phyloP scores from a whole-genome alignment of 2,329 filamentous ascomycete genomes.

The Simplicillium aogashimaense region DNA sequence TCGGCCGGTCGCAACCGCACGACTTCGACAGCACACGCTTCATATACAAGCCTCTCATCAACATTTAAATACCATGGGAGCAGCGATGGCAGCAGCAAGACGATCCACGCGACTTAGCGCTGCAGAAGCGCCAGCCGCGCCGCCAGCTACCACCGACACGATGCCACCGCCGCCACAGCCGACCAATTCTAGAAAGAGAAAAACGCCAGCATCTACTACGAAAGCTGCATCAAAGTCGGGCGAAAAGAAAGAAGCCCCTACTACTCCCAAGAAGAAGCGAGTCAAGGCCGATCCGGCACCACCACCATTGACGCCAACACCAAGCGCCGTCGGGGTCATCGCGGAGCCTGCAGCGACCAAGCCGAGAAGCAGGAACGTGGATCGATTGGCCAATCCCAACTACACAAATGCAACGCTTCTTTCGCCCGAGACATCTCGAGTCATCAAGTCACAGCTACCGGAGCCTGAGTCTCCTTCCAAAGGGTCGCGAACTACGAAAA shows the following conservation, averaged over 20 bases:
- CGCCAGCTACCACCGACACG: conserved; percentile 5
- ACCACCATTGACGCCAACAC: conserved; percentile 36
- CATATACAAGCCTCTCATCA: no score
- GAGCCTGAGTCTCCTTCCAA: conserved; percentile 36
- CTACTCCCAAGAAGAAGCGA: conserved; percentile 22
- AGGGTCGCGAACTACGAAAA: conserved; percentile 10
- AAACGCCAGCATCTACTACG: no score
- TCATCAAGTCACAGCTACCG: conserved; percentile 42
- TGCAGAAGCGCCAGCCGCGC: conserved; percentile 10
- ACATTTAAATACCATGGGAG: no score
- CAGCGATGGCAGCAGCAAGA: conserved; percentile 22
- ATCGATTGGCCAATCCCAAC: conserved; percentile 52
- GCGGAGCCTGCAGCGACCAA: conserved; percentile 21
- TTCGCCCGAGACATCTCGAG: conserved; percentile 59
- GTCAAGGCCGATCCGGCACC: conserved; percentile 12
- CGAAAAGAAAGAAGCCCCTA: conserved; percentile 12
- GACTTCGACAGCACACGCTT: no score
- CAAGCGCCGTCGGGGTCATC: conserved; percentile 31
- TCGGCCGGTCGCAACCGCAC: no score
- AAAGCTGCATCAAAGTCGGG: no score
- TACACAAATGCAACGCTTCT: conserved; percentile 60
- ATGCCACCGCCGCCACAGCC: conserved; percentile 12
- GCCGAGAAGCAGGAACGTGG: conserved; percentile 28
- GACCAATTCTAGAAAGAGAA: conserved; percentile 5
- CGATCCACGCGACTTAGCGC: conserved; percentile 30